Conservation (phyloP, 2,329 filamentous ascomycete genomes). For the Fulvia fulva region DNA sequence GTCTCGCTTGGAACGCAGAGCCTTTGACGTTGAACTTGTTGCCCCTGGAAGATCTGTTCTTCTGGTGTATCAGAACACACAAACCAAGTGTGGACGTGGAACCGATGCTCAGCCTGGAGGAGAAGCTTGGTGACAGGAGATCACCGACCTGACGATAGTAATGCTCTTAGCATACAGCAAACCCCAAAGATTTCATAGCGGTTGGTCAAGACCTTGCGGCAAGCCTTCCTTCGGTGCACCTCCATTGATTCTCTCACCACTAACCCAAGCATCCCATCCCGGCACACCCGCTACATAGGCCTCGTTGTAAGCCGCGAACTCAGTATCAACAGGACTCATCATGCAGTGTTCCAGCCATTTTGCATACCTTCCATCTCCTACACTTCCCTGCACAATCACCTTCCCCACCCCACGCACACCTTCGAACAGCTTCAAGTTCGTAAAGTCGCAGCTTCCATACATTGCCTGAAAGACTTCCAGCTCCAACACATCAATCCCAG, state of each 20-base stretch:
- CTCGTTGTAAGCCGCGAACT: conserved; percentile 25
- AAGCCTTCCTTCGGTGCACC: neutral
- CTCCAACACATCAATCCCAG: conserved; percentile 44
- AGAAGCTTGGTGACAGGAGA: neutral
- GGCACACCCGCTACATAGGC: conserved; percentile 18
- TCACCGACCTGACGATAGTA: neutral
- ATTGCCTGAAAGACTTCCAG: conserved; percentile 49
- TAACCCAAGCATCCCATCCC: conserved; percentile 21
- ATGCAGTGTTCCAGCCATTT: conserved; percentile 44
- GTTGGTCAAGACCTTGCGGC: neutral
- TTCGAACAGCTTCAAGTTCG: conserved; percentile 43
- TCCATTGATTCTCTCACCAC: neutral
- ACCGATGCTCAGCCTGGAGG: neutral
- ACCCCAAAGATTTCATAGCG: neutral
- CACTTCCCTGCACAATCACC: conserved; percentile 42
- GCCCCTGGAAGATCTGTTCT: conserved; percentile 64
- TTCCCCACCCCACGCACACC: conserved; percentile 44
- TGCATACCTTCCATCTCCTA: conserved; percentile 39
- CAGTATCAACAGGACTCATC: conserved; percentile 36
- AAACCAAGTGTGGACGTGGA: conserved; percentile 48
- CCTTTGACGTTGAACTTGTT: conserved; percentile 58
- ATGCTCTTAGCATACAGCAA: neutral
- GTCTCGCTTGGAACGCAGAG: conserved; percentile 58
- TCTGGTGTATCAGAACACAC: conserved; percentile 60
- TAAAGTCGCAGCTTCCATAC: conserved; percentile 42